These are phyloP conservation scores for Sequoiadendron giganteum DNA, from an alignment of 75 land plant genomes.

Conservation along the genomic window DNA sequence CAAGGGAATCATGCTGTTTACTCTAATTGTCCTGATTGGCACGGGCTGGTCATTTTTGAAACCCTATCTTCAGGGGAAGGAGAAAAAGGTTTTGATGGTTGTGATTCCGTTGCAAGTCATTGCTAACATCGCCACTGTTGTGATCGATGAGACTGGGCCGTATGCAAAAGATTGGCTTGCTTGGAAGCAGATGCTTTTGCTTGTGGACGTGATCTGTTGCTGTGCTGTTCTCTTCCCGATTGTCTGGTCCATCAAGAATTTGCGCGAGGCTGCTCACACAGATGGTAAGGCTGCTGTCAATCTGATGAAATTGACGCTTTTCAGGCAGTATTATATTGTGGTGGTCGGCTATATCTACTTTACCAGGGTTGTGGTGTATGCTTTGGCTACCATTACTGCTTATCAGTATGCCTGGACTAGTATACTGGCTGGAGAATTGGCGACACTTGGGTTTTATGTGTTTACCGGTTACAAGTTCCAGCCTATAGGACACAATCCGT, in stretches of 20 bases:
- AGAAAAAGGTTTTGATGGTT: slow-evolving; percentile 84
- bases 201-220: slow-evolving; percentile 80
- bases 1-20: slow-evolving; percentile 67
- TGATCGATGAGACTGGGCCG: slow-evolving; percentile 76
- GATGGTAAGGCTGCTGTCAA: slow-evolving; percentile 84
- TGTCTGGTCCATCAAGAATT: slow-evolving; percentile 77
- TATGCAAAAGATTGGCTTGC: slow-evolving; percentile 64
- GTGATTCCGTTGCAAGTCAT: slow-evolving; percentile 84
- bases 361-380: slow-evolving; percentile 76
- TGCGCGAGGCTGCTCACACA: slow-evolving; percentile 65
- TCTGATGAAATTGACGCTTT: slow-evolving; percentile 68
- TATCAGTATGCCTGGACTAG: slow-evolving; percentile 73
- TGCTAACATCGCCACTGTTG: slow-evolving; percentile 67
- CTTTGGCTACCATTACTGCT: slow-evolving; percentile 59
- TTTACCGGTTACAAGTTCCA: slow-evolving; percentile 76
- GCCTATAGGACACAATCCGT: slow-evolving; percentile 64
- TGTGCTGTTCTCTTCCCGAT: slow-evolving; percentile 85
- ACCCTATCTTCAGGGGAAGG: slow-evolving; percentile 73
- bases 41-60: slow-evolving; percentile 87
- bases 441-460: slow-evolving; percentile 66
- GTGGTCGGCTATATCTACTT: slow-evolving; percentile 80
- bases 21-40: slow-evolving; percentile 74
- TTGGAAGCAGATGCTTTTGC: slow-evolving; percentile 75
- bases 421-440: slow-evolving; percentile 62
- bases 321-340: slow-evolving; percentile 76